Evolutionary conservation across 345 rosid genomes (phyloP).

Genomic region (Eucalyptus microcorys): DNA sequence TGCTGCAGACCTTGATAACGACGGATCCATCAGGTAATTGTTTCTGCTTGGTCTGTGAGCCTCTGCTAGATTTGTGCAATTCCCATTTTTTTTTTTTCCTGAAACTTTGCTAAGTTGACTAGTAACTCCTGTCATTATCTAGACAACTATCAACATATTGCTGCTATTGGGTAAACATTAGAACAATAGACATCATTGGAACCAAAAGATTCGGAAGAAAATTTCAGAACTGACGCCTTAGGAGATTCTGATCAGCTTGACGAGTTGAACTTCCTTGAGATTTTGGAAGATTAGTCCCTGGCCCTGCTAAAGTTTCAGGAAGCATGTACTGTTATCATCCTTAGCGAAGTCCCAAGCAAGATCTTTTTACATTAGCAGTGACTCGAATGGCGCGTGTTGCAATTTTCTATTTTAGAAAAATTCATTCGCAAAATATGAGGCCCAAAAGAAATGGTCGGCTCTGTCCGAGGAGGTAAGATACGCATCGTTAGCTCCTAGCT

Average conservation of each 20-base stretch:
- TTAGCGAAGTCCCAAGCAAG: neutral
- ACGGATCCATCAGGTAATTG: conserved; percentile 56
- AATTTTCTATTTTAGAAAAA: neutral
- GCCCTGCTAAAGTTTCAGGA: neutral
- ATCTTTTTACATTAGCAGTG: neutral
- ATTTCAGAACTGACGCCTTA: neutral
- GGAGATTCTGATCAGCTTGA: neutral
- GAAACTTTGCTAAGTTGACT: neutral
- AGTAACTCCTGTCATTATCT: neutral
- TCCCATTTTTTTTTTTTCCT: neutral
- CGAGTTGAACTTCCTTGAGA: neutral
- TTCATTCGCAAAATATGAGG: neutral
- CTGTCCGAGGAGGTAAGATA: no score
- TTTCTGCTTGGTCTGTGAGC: neutral
- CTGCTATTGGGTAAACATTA: neutral
- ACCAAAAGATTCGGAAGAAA: neutral
- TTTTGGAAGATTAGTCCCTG: neutral
- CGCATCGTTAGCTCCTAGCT: no score
- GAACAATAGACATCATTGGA: neutral
- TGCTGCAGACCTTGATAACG: conserved; percentile 61
- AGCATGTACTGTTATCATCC: neutral
- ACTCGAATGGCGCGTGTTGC: neutral
- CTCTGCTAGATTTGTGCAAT: neutral
- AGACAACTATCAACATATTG: neutral
- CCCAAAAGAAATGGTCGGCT: neutral